Percentiles rank a stretch among this genome's conserved stretches.
Evolutionary conservation across 768 basidiomycete genomes (phyloP).

Genomic region (Boletus barrowsii): DNA sequence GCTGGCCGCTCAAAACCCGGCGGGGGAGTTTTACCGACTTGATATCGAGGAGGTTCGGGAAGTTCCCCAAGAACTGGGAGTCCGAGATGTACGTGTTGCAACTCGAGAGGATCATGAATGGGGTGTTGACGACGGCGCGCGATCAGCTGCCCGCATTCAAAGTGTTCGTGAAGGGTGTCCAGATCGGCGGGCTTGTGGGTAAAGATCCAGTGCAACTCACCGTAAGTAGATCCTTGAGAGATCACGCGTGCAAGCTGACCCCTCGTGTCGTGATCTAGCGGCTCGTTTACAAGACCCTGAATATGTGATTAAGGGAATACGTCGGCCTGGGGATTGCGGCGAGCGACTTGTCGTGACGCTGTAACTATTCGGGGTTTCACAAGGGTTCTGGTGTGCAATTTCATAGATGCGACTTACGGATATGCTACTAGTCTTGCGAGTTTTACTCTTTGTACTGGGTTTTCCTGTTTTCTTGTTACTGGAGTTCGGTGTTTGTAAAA

Average conservation of each 20-base stretch:
- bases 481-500: not conserved
- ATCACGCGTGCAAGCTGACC: conserved; percentile 17
- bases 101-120: conserved; percentile 12
- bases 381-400: conserved; percentile 4
- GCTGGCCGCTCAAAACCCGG: conserved; percentile 27
- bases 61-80: conserved; percentile 20
- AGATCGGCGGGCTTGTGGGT: conserved; percentile 30
- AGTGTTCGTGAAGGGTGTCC: conserved; percentile 29
- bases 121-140: conserved; percentile 7
- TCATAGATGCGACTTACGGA: conserved; percentile 21
- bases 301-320: conserved; percentile 17
- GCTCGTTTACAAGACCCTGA: conserved; percentile 28
- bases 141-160: conserved; percentile 30
- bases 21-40: conserved; percentile 29
- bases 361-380: conserved; percentile 17
- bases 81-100: conserved; percentile 21
- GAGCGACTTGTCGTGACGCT: conserved; percentile 1
- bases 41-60: conserved; percentile 29
- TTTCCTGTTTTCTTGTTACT: conserved; percentile 6
- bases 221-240: conserved; percentile 13
- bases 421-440: conserved; percentile 6
- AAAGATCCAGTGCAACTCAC: conserved; percentile 23
- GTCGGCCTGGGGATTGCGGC: conserved; percentile 7
- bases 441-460: conserved; percentile 1
- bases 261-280: conserved; percentile 21